phyloP scores from a whole-genome alignment of 345 rosid species.

The Erysimum cheiranthoides region DNA sequence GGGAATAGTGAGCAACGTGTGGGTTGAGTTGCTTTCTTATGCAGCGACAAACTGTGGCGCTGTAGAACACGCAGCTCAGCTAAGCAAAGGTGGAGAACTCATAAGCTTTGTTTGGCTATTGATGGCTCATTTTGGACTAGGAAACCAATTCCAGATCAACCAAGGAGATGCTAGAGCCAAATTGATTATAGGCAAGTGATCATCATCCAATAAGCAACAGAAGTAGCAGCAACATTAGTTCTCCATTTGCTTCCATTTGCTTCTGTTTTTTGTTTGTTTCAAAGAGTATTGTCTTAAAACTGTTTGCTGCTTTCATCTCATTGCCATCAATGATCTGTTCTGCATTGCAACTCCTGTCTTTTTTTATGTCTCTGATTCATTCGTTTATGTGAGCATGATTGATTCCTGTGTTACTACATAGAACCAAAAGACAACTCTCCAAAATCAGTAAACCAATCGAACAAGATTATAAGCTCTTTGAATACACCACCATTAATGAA shows the following conservation, averaged over 20 bases:
- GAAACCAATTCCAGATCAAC: slow-evolving; percentile 61
- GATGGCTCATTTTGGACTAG: slow-evolving; percentile 80
- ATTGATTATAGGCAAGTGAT: slow-evolving; percentile 54
- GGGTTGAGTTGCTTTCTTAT: slow-evolving; percentile 65
- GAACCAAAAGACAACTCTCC: neutral
- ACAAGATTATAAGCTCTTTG: neutral
- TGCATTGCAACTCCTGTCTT: neutral
- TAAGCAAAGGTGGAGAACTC: slow-evolving; percentile 69
- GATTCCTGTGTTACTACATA: neutral
- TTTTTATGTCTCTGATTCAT: neutral
- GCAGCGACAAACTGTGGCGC: slow-evolving; percentile 63
- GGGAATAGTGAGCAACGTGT: slow-evolving; percentile 54
- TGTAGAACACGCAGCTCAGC: slow-evolving; percentile 60
- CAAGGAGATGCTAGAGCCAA: slow-evolving; percentile 65
- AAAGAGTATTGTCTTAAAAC: slow-evolving; percentile 4
- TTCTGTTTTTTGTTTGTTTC: neutral
- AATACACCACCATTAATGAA: neutral
- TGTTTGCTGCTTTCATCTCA: slow-evolving; percentile 11
- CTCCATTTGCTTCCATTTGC: neutral
- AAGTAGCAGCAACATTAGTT: slow-evolving; percentile 19
- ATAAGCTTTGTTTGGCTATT: slow-evolving; percentile 63
- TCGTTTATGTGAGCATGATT: slow-evolving; percentile 17
- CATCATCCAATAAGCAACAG: neutral
- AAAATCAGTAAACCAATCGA: slow-evolving; percentile 2
- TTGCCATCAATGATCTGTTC: neutral